These are phyloP conservation scores for Zizania latifolia DNA, from an alignment of 176 grass and related monocot species.

Conservation along the genomic window DNA sequence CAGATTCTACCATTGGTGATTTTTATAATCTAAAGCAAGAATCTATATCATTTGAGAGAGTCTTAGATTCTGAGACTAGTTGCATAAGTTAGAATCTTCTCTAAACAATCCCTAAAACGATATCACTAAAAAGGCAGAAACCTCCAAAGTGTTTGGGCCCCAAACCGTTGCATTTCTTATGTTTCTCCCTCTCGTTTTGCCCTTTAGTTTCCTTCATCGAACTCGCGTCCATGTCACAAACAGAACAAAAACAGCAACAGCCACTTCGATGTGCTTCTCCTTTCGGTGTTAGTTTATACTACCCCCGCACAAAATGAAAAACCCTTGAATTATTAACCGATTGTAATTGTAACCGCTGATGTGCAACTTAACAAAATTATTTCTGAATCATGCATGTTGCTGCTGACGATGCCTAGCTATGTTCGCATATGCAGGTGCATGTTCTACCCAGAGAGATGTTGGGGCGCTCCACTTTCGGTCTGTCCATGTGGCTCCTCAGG, in stretches of 20 bases:
- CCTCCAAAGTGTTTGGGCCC: conserved; percentile 44
- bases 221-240: conserved; percentile 17
- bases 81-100: no score
- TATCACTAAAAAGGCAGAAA: conserved; percentile 26
- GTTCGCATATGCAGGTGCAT: conserved; percentile 55
- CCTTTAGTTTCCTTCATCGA: neutral
- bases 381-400: neutral
- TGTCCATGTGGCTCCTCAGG: conserved; percentile 60
- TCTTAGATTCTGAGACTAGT: no score
- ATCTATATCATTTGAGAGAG: no score
- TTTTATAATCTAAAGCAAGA: no score
- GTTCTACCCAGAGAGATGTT: conserved; percentile 76
- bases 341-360: conserved; percentile 17
- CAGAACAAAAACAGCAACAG: conserved; percentile 13
- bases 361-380: neutral
- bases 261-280: conserved; percentile 9
- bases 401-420: no score
- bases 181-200: neutral
- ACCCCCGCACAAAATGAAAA: neutral
- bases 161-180: neutral
- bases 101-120: no score
- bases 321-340: neutral
- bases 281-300: conserved; percentile 23
- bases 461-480: conserved; percentile 66
- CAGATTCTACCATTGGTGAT: no score